phyloP scores from a whole-genome alignment of 1,284 basidiomycete species.

The Dichomitus squalens region DNA sequence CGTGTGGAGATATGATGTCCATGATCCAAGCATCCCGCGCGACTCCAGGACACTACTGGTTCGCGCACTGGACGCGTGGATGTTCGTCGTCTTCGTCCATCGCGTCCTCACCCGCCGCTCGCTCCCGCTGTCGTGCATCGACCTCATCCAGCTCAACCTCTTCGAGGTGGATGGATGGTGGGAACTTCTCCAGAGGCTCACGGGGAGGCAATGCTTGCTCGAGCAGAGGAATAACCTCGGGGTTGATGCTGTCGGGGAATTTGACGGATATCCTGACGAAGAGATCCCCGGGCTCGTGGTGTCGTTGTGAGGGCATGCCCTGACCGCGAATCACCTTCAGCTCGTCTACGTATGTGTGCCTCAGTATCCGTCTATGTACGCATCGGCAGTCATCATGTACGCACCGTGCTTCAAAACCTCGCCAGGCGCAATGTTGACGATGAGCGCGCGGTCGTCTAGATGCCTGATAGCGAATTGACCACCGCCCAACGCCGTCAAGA shows the following conservation, averaged over 20 bases:
- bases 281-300: conserved; percentile 96
- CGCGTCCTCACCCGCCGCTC: conserved; percentile 55
- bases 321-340: conserved; percentile 92
- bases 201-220: conserved; percentile 90
- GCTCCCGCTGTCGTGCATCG: conserved; percentile 74
- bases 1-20: neutral
- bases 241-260: conserved; percentile 88
- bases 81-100: conserved; percentile 89
- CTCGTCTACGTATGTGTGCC: conserved; percentile 65
- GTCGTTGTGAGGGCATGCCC: conserved; percentile 98
- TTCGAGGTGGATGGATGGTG: conserved; percentile 74
- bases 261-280: conserved; percentile 87
- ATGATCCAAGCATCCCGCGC: neutral
- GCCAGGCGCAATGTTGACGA: conserved; percentile 87
- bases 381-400: no score
- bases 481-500: conserved; percentile 93
- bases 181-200: conserved; percentile 67
- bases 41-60: conserved; percentile 54
- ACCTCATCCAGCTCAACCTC: conserved; percentile 87
- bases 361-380: no score
- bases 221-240: conserved; percentile 70
- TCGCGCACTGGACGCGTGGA: conserved; percentile 83
- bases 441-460: conserved; percentile 88
- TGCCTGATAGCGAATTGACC: conserved; percentile 92
- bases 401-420: conserved; percentile 94